phyloP scores from a whole-genome alignment of 305 asterid genomes.

The Lippia alba region DNA sequence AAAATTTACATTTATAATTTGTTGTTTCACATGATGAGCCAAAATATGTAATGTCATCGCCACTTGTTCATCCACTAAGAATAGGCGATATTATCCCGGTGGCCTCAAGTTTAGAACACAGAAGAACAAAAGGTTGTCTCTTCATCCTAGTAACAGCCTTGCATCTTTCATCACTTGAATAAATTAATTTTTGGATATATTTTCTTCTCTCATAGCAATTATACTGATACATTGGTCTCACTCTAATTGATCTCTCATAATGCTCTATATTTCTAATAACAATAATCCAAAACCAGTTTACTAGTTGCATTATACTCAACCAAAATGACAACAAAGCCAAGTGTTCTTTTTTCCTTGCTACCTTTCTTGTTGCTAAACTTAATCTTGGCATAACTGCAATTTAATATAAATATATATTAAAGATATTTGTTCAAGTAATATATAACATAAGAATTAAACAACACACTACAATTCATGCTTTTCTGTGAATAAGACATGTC shows the following conservation, averaged over 20 bases:
- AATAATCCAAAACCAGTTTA: slow-evolving; percentile 5
- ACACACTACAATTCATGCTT: too few species aligned
- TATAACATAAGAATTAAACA: too few species aligned
- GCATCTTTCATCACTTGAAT: background rate
- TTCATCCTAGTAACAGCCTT: too few species aligned
- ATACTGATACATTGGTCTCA: slow-evolving; percentile 14
- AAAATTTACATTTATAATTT: too few species aligned
- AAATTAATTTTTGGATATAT: background rate
- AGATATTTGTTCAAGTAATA: too few species aligned
- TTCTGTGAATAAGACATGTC: too few species aligned
- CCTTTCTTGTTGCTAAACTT: too few species aligned
- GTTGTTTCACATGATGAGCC: background rate
- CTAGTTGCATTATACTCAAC: slow-evolving; percentile 3
- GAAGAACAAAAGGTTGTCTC: too few species aligned
- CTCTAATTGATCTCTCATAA: background rate
- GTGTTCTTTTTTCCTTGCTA: too few species aligned
- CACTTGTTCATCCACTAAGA: background rate
- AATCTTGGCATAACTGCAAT: too few species aligned
- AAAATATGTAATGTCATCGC: background rate
- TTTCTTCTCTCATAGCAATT: slow-evolving; percentile 5
- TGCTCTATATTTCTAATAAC: background rate
- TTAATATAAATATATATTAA: too few species aligned
- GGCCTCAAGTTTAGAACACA: too few species aligned
- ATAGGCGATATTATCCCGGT: background rate
- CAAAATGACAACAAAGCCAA: slow-evolving; percentile 3